Evolutionary conservation across 495 filamentous ascomycete genomes (phyloP), one percentile per base, ranked within the genome.

Genomic region (Saxophila tyrrhenica): DNA sequence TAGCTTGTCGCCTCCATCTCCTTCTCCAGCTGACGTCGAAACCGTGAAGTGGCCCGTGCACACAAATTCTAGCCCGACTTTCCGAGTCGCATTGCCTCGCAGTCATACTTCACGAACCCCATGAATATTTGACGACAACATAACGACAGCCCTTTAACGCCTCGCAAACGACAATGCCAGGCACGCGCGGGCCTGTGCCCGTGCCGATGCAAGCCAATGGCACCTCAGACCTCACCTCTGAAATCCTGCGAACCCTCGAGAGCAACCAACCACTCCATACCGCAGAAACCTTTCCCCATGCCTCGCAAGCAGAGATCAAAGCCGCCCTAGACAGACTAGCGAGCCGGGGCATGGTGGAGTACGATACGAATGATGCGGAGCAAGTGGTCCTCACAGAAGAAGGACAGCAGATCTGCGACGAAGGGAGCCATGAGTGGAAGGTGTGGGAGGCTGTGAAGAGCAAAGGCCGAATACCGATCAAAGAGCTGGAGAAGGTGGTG

Each of bases 361-460:
- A 94, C 70, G 82, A 94, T 44, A 83, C 85, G 21, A 74, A 84
- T 23, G 89, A 95, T 52, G 72, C 77, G 51, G 89, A 96, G 67
- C 79, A 86, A 52, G 76, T 82, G n/a, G 64, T 81, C 20, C 71
- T 97, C 58, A 92, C 91, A 25, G 67, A 77, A 8, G 91, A 97
- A 65, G 91, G 80, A 8, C 76, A 86, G 57, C 72, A 75, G 52
- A 89, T 97, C 64, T 83, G 78, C 42, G 75, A 78, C 57, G 82
- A 94, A 71, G 91, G 92, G 48, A 92, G 86, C 62, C 91, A 95
- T 71, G 92, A 98, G 69, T 91, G 85, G 52, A 89, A 88, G 62
- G 90, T 98, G 48, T 98, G 94, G 70, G 81, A 90, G 56, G 89
- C 86, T 2, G 78, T 96, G 17, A 75, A 81, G 58, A 75, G 80